A percentile compares a stretch with the other conserved stretches of the same genome.
Evolutionary conservation across 2,329 filamentous ascomycete species (phyloP).

Genomic region (Colletotrichum shisoi): DNA sequence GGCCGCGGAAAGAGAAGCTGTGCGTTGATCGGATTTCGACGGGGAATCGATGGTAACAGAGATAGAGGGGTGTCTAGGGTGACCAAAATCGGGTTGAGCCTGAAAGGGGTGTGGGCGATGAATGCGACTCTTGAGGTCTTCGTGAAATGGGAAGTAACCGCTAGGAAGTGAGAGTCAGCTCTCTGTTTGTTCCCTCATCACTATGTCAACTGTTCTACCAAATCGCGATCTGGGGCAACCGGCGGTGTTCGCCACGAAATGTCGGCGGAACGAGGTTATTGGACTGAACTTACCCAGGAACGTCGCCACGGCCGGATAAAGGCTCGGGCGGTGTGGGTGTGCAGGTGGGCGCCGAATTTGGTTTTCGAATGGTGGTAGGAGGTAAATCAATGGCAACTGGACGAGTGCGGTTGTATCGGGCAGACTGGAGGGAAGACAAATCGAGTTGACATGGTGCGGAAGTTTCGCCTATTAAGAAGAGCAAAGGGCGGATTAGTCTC

Average conservation of each 20-base stretch:
- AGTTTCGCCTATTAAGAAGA: conserved; percentile 38
- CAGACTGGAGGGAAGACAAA: conserved; percentile 24
- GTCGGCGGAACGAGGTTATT: not conserved
- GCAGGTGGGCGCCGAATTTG: conserved; percentile 49
- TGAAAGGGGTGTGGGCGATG: conserved; percentile 63
- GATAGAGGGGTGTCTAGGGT: conserved; percentile 50
- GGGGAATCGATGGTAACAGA: conserved; percentile 46
- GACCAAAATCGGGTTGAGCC: conserved; percentile 52
- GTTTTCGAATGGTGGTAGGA: conserved; percentile 47
- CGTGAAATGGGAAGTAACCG: conserved; percentile 68
- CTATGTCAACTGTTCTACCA: not conserved
- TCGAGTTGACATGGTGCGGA: conserved; percentile 24
- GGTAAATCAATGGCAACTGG: conserved; percentile 65
- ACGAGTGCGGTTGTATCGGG: conserved; percentile 46
- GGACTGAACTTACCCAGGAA: conserved; percentile 61
- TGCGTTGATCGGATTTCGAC: conserved; percentile 21
- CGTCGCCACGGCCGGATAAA: conserved; percentile 66
- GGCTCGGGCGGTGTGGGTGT: conserved; percentile 57
- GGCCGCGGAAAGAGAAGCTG: conserved; percentile 20
- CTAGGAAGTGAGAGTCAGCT: conserved; percentile 47
- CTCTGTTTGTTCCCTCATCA: not conserved
- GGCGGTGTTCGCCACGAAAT: not conserved
- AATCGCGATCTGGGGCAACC: not conserved
- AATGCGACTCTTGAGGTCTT: conserved; percentile 59
- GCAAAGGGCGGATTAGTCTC: conserved; percentile 22